Base-by-base conservation (phyloP, 495 filamentous ascomycete genomes). In the Aspergillus wentii region DNA sequence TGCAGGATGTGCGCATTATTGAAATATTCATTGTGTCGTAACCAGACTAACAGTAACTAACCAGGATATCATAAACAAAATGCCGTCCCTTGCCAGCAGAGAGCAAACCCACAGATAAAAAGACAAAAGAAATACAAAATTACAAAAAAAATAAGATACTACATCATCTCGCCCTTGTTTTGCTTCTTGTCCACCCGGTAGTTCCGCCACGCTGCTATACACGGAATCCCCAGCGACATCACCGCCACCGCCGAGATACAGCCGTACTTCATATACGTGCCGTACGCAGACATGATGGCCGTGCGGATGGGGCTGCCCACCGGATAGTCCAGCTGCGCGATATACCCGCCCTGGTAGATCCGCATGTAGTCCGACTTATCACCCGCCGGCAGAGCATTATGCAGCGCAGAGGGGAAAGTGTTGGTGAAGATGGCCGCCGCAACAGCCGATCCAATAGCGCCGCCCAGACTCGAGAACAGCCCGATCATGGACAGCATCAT, bases 371-470 rank as follows among this genome's bases (percentile, higher is more conserved):
- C 65, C 36, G 42, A 33, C 33, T 72, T 69, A 21, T 57, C 57
- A 0, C 46, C 52, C 16, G 61, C 56, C 18, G 69, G 52, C 13
- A 70, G 52, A 35, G 61, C 56, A 23, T 41, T 45, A 14, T 30
- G 41, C 13, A 88, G 62, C 11, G 64, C 64, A 1, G 39, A 20
- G 14, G 79, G 80, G 55, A 87, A 79, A 23, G 71, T 62, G 45
- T 69, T 65, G 15, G 72, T 74, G 74, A 78, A 86, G 44, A 88
- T 78, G 30, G 81, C 77, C 0, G 63, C 66, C 3, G 78, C 62
- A 9, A 86, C 57, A 5, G 78, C 68, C 10, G 51, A 49, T 9
- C 84, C 84, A 41, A 86, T 75, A 8, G 75, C 78, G 23, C 78
- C 76, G 13, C 83, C 83, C 8, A 86, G 57, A 41, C 54, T 69